These are phyloP conservation scores for Keithomyces neogunnii DNA, from an alignment of 2,329 filamentous ascomycete species.

Conservation along the genomic window DNA sequence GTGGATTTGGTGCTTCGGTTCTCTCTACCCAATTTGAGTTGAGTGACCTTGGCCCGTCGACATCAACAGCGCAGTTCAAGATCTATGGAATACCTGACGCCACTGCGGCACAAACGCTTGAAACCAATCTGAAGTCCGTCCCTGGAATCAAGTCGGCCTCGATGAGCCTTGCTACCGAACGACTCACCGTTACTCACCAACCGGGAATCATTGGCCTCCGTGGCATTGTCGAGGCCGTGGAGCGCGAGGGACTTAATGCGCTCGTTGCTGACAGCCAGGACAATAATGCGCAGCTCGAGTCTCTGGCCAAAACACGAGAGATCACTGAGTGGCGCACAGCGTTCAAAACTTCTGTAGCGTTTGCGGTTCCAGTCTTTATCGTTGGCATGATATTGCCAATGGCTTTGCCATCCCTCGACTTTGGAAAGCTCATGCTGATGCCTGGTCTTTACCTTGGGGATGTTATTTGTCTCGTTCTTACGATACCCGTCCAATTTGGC, in stretches of 20 bases:
- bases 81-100: constrained; percentile 72
- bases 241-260: constrained; percentile 79
- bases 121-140: constrained; percentile 55
- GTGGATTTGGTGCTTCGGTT: constrained; percentile 80
- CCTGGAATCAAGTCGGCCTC: constrained; percentile 67
- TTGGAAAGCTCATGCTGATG: constrained; percentile 58
- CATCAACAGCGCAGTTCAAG: constrained; percentile 66
- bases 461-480: constrained; percentile 72
- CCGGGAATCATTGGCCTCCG: constrained; percentile 68
- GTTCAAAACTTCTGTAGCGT: constrained; percentile 67
- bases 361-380: constrained; percentile 84
- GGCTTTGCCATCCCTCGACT: constrained; percentile 66
- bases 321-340: constrained; percentile 87
- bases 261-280: constrained; percentile 86
- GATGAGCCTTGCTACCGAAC: constrained; percentile 64
- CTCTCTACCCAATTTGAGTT: constrained; percentile 63
- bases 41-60: constrained; percentile 42
- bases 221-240: constrained; percentile 71
- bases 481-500: constrained; percentile 91
- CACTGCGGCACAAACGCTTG: constrained; percentile 62
- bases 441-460: constrained; percentile 84
- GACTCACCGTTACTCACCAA: constrained; percentile 66
- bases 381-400: constrained; percentile 94
- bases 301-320: constrained; percentile 90
- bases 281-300: constrained; percentile 94